Evolutionary conservation across 306 rosid species (phyloP).

Genomic region (Gillenia trifoliata): DNA sequence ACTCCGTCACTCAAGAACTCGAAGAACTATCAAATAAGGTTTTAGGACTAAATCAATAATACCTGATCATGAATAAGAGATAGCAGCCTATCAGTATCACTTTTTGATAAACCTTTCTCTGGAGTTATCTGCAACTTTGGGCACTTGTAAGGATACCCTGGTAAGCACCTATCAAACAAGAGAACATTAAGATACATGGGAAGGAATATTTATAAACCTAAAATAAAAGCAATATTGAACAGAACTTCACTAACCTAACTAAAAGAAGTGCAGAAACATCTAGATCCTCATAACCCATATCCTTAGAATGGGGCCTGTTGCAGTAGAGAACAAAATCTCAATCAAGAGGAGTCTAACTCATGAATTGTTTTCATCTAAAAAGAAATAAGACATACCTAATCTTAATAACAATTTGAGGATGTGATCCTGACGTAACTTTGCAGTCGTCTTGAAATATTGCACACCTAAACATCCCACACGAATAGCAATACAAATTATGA

Average conservation of each 20-base stretch:
- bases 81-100: constrained; percentile 58
- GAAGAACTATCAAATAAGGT: not conserved
- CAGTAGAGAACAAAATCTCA: constrained; percentile 23
- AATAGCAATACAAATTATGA: not conserved
- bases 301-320: constrained; percentile 81
- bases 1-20: not conserved
- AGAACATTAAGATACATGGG: constrained; percentile 3
- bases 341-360: constrained; percentile 10
- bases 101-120: constrained; percentile 60
- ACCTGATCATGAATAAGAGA: constrained; percentile 88
- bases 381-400: constrained; percentile 45
- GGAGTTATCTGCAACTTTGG: constrained; percentile 83
- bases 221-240: constrained; percentile 2
- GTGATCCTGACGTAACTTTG: constrained; percentile 45
- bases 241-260: constrained; percentile 53
- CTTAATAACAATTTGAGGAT: constrained; percentile 58
- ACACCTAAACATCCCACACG: constrained; percentile 35
- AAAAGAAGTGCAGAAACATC: constrained; percentile 72
- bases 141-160: constrained; percentile 92
- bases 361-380: not conserved
- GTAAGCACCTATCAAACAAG: constrained; percentile 54
- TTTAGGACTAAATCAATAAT: not conserved
- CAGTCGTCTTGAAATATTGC: constrained; percentile 89
- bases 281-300: constrained; percentile 83
- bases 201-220: not conserved